A percentile compares a stretch with the other conserved stretches of the same genome.
phyloP scores from a whole-genome alignment of 805 yeast species.

The Pichia exigua region DNA sequence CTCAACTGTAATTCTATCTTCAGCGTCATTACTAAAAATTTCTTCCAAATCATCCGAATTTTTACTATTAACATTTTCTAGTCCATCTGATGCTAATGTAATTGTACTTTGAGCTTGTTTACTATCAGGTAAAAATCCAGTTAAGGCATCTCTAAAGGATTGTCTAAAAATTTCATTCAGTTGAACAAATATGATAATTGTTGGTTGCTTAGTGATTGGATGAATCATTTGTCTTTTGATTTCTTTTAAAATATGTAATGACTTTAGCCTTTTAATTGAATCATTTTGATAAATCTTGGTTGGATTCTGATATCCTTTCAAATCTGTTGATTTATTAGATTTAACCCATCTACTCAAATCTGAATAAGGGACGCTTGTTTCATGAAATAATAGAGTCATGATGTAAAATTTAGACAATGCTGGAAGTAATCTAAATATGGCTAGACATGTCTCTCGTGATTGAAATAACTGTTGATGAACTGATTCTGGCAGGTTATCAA shows the following conservation, averaged over 20 bases:
- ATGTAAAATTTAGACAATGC: slow-evolving; percentile 82
- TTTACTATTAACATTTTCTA: background rate
- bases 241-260: slow-evolving; percentile 69
- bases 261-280: slow-evolving; percentile 66
- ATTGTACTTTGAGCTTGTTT: slow-evolving; percentile 19
- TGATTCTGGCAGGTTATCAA: slow-evolving; percentile 82
- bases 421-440: slow-evolving; percentile 85
- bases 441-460: slow-evolving; percentile 89
- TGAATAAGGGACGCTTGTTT: slow-evolving; percentile 56
- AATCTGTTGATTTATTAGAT: slow-evolving; percentile 4
- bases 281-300: slow-evolving; percentile 54
- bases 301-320: slow-evolving; percentile 20
- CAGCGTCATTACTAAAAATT: slow-evolving; percentile 54
- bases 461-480: slow-evolving; percentile 78
- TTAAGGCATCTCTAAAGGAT: slow-evolving; percentile 73
- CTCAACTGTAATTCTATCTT: slow-evolving; percentile 49
- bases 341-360: slow-evolving; percentile 70
- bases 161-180: slow-evolving; percentile 67
- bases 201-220: slow-evolving; percentile 29
- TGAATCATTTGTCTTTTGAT: slow-evolving; percentile 27
- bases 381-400: slow-evolving; percentile 80
- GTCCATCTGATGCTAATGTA: slow-evolving; percentile 4
- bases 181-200: slow-evolving; percentile 31
- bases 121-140: slow-evolving; percentile 44
- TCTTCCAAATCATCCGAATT: background rate